Evolutionary conservation across 106 monocot species (phyloP).

Genomic region (Narthecium ossifragum): DNA sequence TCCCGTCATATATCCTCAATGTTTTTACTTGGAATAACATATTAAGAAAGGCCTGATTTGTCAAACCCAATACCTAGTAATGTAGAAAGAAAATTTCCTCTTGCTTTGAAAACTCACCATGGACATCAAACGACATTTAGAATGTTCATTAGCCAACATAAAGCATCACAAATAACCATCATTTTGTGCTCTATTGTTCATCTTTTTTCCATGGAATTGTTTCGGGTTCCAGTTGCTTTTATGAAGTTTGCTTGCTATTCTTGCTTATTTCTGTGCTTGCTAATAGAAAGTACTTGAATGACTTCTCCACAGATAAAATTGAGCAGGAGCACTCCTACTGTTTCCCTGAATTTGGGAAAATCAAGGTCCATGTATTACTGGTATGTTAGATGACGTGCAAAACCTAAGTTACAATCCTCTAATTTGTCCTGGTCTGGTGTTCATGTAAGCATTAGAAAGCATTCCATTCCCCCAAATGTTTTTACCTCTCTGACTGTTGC

Average conservation of each 20-base stretch:
- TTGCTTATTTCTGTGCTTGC: not conserved
- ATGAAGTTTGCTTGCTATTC: not conserved
- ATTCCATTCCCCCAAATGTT: not conserved
- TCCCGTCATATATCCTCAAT: no score
- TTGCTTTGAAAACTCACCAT: no score
- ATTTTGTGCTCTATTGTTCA: no score
- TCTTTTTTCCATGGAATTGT: no score
- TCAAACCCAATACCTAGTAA: no score
- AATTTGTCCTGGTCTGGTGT: not conserved
- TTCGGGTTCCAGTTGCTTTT: not conserved
- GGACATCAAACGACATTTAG: no score
- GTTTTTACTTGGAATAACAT: no score
- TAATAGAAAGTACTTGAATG: not conserved
- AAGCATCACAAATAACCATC: no score
- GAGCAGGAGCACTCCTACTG: constrained; percentile 23
- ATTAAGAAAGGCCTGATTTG: no score
- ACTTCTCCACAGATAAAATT: constrained; percentile 22
- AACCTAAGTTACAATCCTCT: not conserved
- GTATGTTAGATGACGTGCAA: constrained; percentile 4
- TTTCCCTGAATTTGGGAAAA: constrained; percentile 31
- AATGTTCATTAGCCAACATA: no score
- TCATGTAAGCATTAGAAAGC: not conserved
- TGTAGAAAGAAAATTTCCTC: no score
- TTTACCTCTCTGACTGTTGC: not conserved
- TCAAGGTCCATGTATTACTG: constrained; percentile 34